Evolutionary conservation across 495 filamentous ascomycete genomes (phyloP), one percentile per base, ranked within the genome.

Genomic region (Hypoxylon crocopeplum): DNA sequence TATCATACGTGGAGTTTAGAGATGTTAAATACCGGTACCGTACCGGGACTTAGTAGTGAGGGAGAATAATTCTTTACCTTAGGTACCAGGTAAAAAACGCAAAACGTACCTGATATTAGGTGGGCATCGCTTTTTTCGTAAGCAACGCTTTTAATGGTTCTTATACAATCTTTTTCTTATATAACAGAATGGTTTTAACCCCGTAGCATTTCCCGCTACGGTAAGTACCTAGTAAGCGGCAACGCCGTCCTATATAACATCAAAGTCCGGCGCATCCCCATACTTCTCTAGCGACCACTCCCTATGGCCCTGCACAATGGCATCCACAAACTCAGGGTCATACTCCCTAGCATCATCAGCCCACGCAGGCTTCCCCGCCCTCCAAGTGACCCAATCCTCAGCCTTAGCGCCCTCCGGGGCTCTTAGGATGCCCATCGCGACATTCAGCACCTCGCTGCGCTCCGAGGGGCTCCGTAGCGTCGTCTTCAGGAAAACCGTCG

Each of bases 371-470:
- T 55, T 41, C 4, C 58, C 66, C 30, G 70, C 70, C 24, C 68
- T 42, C 72, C 72, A 77, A 0, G 46, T 53, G 8, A 77, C 17
- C 74, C 72, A 75, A 11, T 65, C 60, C 66, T 82, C 79, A 4
- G 78, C 77, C 64, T 76, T 76, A 0, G 73, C 71, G 0, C 82
- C 82, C 54, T 80, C 80, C 0, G 74, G 71, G 8, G 79, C 82
- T 16, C 82, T 72, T 34, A 86, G 48, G 19, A 85, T 60, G 0
- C 84, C 85, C 4, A 76, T 69, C 22, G 81, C 79, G 2, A 86
- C 68, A 62, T 84, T 78, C 1, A 86, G 70, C 8, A 85, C 66
- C 10, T 69, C 61, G 12, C 44, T 37, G 22, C 38, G 22, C 19
- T 56, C 68, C 6, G 24, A 37, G 10, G 25, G 38, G 22, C 16